Percentiles rank a stretch among this genome's conserved stretches.
Conservation (phyloP, 208 protist genomes). For the Acanthamoeba castellanii region DNA sequence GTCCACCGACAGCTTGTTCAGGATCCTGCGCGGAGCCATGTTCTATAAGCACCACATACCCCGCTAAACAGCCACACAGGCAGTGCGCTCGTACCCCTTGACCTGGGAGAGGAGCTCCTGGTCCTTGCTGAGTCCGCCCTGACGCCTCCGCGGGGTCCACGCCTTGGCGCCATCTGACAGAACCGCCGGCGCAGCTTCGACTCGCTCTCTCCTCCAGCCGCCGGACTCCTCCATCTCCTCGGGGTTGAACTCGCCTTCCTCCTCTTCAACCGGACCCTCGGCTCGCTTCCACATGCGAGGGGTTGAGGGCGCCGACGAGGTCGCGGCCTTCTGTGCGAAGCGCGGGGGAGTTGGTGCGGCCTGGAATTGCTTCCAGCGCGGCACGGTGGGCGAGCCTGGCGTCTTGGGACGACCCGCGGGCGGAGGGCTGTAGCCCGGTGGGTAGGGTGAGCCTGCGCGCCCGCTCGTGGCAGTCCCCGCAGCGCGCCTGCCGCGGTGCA, state of each 20-base stretch:
- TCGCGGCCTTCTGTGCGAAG: not conserved
- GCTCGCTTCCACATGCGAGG: not conserved
- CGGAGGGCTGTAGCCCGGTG: not conserved
- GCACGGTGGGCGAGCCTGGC: not conserved
- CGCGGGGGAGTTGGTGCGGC: not conserved
- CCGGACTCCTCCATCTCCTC: not conserved
- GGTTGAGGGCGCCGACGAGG: not conserved
- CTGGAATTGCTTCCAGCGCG: not conserved
- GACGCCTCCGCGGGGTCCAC: not conserved
- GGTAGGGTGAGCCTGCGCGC: not conserved
- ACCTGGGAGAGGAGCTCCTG: conserved; percentile 16
- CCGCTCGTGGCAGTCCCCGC: not conserved
- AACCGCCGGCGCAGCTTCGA: not conserved
- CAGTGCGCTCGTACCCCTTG: not conserved
- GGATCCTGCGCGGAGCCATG: not conserved
- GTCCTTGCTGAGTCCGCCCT: conserved; percentile 18
- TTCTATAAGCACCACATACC: not conserved
- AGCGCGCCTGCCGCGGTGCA: not conserved
- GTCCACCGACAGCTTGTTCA: conserved; percentile 68
- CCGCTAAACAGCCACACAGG: not conserved
- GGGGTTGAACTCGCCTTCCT: not conserved
- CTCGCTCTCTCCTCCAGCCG: not conserved
- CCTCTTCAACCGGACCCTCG: not conserved
- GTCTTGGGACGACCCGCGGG: not conserved
- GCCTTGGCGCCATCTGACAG: not conserved